Conservation (phyloP, 164 flowering plant species). For the Warburgia ugandensis region DNA sequence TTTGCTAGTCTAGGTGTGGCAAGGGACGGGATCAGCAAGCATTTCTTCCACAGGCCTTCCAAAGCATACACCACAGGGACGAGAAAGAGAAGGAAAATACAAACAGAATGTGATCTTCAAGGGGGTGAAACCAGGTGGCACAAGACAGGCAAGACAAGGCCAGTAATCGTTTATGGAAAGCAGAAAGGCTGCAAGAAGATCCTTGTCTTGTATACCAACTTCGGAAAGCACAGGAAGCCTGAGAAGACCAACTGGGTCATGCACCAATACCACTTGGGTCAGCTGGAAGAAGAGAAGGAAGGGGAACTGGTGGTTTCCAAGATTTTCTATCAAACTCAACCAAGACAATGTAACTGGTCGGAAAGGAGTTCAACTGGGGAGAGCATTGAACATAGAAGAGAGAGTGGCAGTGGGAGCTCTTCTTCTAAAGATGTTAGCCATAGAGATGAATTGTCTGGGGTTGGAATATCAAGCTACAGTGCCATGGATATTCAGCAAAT, state of each 20-base stretch:
- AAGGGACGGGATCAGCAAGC: constrained; percentile 90
- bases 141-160: constrained; percentile 96
- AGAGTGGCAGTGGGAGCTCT: constrained; percentile 59
- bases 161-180: constrained; percentile 85
- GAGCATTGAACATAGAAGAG: constrained; percentile 32
- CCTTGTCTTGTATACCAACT: constrained; percentile 87
- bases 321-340: constrained; percentile 96
- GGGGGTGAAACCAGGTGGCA: constrained; percentile 99
- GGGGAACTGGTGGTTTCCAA: constrained; percentile 98
- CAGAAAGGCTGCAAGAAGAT: constrained; percentile 99
- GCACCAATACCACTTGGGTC: constrained; percentile 98
- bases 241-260: constrained; percentile 99
- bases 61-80: constrained; percentile 99
- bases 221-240: constrained; percentile 89
- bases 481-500: constrained; percentile 65
- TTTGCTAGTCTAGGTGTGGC: constrained; percentile 58
- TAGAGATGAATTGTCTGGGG: constrained; percentile 41
- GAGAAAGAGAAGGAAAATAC: constrained; percentile 89
- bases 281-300: constrained; percentile 90
- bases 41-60: constrained; percentile 98
- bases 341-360: constrained; percentile 84
- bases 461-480: constrained; percentile 34
- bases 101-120: constrained; percentile 86
- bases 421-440: constrained; percentile 39
- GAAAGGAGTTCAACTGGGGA: constrained; percentile 38